These are phyloP conservation scores for Leishmania martiniquensis DNA, from an alignment of 208 protist species.

Conservation along the genomic window DNA sequence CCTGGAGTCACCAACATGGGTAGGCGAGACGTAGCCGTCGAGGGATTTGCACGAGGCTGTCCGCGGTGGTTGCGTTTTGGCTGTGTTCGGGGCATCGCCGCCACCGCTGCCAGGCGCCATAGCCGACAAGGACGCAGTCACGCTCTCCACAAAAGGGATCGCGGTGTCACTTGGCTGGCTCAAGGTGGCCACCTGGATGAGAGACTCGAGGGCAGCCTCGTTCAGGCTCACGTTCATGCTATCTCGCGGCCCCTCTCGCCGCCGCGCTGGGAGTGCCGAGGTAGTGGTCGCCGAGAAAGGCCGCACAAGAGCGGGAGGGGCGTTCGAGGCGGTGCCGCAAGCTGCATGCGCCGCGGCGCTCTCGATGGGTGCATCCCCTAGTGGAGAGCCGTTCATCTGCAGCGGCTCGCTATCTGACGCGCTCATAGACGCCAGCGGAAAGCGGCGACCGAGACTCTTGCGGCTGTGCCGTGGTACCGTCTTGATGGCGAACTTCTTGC, in stretches of 20 bases:
- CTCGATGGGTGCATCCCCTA: neutral
- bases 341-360: neutral
- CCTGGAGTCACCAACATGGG: neutral
- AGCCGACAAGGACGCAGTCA: neutral
- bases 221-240: slow-evolving; percentile 8
- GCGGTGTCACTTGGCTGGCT: slow-evolving; percentile 14
- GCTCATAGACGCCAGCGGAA: slow-evolving; percentile 12
- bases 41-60: neutral
- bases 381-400: neutral
- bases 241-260: neutral
- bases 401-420: slow-evolving; percentile 1
- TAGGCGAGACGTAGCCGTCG: neutral
- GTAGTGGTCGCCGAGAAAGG: neutral
- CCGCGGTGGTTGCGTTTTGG: neutral
- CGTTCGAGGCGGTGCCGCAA: neutral
- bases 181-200: neutral
- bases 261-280: neutral
- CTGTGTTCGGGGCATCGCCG: neutral
- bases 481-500: slow-evolving; percentile 52
- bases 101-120: neutral
- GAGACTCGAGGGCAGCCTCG: slow-evolving; percentile 19
- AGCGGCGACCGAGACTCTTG: slow-evolving; percentile 7
- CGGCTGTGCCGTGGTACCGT: slow-evolving; percentile 28
- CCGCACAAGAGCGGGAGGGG: neutral
- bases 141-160: slow-evolving; percentile 27